Conservation (phyloP, 2,329 filamentous ascomycete genomes). For the Calonectria henricotiae region DNA sequence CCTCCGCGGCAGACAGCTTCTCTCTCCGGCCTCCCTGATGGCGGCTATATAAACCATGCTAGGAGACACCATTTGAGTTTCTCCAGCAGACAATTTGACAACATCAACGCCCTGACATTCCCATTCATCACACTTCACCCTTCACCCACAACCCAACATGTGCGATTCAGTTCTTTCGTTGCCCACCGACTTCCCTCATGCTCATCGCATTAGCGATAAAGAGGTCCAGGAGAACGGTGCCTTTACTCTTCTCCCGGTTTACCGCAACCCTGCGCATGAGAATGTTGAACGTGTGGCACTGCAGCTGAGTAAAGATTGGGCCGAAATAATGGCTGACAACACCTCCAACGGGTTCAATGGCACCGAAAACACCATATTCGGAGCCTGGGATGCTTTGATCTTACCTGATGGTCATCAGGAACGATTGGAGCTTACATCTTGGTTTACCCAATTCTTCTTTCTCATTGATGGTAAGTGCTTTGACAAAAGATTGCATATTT, state of each 20-base stretch:
- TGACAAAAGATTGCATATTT: too few species aligned
- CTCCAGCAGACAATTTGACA: neutral
- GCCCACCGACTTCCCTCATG: neutral
- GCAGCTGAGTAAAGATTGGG: neutral
- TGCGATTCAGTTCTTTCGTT: neutral
- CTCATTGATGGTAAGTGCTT: constrained; percentile 1
- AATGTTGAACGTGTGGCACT: neutral
- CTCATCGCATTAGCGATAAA: neutral
- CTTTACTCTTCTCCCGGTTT: neutral
- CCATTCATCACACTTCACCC: neutral
- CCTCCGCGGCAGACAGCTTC: too few species aligned
- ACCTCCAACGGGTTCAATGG: neutral
- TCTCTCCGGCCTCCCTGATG: too few species aligned
- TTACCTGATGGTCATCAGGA: neutral
- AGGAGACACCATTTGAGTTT: neutral
- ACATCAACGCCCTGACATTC: neutral
- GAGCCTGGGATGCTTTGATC: constrained; percentile 9
- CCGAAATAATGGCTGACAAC: neutral
- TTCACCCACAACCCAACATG: neutral
- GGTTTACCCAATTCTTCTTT: constrained; percentile 20
- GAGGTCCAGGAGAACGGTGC: constrained; percentile 7
- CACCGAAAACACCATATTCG: constrained; percentile 4
- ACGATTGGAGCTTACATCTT: neutral
- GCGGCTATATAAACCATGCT: neutral
- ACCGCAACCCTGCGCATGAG: neutral